A percentile compares a stretch with the other conserved stretches of the same genome.
These are phyloP conservation scores for Candida xiaguanensis DNA, from an alignment of 805 yeast species.

Conservation along the genomic window DNA sequence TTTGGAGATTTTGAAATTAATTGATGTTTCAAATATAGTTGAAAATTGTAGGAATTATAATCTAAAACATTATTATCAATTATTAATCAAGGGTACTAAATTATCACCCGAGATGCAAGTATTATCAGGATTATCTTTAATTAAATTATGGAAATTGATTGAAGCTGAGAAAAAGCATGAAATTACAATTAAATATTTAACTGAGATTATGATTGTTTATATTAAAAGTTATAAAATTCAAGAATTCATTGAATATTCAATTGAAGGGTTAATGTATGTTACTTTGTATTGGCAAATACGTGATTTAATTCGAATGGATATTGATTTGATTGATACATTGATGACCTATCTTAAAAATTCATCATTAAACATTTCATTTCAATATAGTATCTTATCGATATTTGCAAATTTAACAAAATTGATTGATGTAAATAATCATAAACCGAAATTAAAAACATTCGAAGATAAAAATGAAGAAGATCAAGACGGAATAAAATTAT, in stretches of 20 bases:
- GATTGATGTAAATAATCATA: conserved; percentile 20
- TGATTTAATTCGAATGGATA: conserved; percentile 31
- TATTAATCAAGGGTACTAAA: conserved; percentile 35
- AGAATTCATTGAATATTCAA: conserved; percentile 13
- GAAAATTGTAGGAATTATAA: conserved; percentile 48
- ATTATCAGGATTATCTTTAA: conserved; percentile 43
- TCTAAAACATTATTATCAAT: conserved; percentile 38
- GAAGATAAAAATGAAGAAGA: conserved; percentile 17
- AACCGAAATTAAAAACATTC: conserved; percentile 32
- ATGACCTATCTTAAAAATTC: conserved; percentile 4
- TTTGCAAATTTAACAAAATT: conserved; percentile 38
- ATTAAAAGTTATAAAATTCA: conserved; percentile 9
- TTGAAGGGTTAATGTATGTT: conserved; percentile 53
- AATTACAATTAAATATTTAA: conserved; percentile 10
- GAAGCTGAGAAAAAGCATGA: conserved; percentile 16
- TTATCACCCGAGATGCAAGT: conserved; percentile 20
- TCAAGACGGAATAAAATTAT: conserved; percentile 24
- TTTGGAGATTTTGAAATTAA: conserved; percentile 16
- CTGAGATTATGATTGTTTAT: conserved; percentile 10
- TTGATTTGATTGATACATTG: conserved; percentile 22
- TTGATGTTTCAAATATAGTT: conserved; percentile 43
- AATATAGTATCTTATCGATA: conserved; percentile 41
- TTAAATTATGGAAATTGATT: conserved; percentile 55
- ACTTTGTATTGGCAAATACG: conserved; percentile 34
- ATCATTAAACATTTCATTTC: conserved; percentile 10